Percentiles rank a stretch among this genome's conserved stretches.
Evolutionary conservation across 768 basidiomycete species (phyloP).

Genomic region (Rhizopogon vesiculosus): DNA sequence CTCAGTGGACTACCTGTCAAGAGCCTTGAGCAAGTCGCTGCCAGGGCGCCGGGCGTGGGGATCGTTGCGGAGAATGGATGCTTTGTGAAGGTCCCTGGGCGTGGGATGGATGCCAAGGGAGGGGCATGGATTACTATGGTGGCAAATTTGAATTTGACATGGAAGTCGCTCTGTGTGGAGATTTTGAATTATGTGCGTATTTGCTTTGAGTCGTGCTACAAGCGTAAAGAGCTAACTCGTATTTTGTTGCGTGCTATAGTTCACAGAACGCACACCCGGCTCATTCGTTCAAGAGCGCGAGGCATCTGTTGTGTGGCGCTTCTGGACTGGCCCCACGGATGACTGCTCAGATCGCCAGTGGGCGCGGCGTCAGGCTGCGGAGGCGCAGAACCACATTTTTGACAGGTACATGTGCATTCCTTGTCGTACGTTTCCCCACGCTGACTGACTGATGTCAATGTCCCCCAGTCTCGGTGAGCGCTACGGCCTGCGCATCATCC

Average conservation of each 20-base stretch:
- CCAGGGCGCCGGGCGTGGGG: conserved; percentile 61
- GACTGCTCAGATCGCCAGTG: conserved; percentile 64
- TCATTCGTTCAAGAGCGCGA: conserved; percentile 82
- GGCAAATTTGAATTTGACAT: conserved; percentile 68
- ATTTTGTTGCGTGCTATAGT: conserved; percentile 36
- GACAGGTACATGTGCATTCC: conserved; percentile 44
- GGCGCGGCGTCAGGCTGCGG: conserved; percentile 84
- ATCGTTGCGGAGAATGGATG: conserved; percentile 91
- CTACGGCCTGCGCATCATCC: conserved; percentile 79
- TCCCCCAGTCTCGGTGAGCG: conserved; percentile 65
- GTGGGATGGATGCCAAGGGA: conserved; percentile 16
- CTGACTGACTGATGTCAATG: not conserved
- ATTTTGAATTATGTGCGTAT: conserved; percentile 75
- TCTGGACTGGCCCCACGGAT: conserved; percentile 56
- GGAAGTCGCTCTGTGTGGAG: conserved; percentile 79
- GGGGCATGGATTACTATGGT: conserved; percentile 75
- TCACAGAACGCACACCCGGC: conserved; percentile 84
- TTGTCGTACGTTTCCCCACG: not conserved
- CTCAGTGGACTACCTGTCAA: conserved; percentile 69
- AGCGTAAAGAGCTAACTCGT: no score
- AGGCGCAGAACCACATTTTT: conserved; percentile 90
- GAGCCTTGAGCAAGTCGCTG: conserved; percentile 59
- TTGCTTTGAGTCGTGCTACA: not conserved
- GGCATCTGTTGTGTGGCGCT: conserved; percentile 81
- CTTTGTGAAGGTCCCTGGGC: conserved; percentile 56